Conservation (phyloP, 306 rosid species). For the Vigna hirtella region DNA sequence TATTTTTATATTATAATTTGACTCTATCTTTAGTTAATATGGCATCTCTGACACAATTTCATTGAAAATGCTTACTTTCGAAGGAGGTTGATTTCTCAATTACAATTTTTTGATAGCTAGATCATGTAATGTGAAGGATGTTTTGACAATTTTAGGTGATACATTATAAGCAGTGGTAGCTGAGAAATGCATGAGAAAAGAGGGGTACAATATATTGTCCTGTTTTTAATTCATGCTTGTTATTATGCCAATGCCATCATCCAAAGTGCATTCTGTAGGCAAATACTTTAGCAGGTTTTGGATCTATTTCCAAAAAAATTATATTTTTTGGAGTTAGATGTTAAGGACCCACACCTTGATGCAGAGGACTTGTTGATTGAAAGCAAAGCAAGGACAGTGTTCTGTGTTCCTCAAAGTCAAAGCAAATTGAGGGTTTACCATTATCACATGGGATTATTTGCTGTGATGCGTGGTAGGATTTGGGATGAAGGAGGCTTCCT, state of each 20-base stretch:
- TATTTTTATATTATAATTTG: no score
- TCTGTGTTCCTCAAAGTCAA: slow-evolving; percentile 7
- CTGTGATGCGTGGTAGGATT: slow-evolving; percentile 8
- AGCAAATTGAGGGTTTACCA: slow-evolving; percentile 10
- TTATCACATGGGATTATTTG: background rate
- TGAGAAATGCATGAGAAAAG: slow-evolving; percentile 16
- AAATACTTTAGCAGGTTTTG: background rate
- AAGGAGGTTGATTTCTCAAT: slow-evolving; percentile 15
- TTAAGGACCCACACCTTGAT: slow-evolving; percentile 6
- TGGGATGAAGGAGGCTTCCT: background rate
- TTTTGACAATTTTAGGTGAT: background rate
- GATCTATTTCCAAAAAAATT: background rate
- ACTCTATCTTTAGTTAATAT: no score
- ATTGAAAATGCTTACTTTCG: slow-evolving; percentile 10
- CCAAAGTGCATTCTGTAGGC: no score
- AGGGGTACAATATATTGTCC: background rate
- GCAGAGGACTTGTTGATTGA: slow-evolving; percentile 3
- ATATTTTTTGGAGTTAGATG: slow-evolving; percentile 3
- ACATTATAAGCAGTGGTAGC: background rate
- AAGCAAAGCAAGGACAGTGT: background rate
- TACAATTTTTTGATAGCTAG: slow-evolving; percentile 8
- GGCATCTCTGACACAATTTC: background rate
- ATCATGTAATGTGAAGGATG: slow-evolving; percentile 12
- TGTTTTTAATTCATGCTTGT: slow-evolving; percentile 15
- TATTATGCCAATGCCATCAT: background rate